Evolutionary conservation across 148 eudicot species (phyloP), one percentile per base, ranked within the genome.

Genomic region (Beta vulgaris): DNA sequence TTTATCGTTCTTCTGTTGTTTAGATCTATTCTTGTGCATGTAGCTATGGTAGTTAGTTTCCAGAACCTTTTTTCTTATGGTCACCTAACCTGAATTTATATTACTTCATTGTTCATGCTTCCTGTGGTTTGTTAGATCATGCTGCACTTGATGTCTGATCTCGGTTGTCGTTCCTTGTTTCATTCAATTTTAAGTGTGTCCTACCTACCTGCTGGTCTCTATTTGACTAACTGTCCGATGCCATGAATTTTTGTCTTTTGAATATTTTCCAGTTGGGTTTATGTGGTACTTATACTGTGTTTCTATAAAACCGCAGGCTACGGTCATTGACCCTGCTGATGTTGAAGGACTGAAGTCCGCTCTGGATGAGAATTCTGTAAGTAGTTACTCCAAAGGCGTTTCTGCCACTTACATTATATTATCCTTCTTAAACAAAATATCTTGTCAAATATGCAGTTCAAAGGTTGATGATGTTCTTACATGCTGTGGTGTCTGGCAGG

Each of bases 261-360:
- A 21, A 29, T 15, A 53, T 15, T 40, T 39, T 7, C 4, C n/a
- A 32, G 39, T 36, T 66, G 23, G 49, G 15, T 2, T 37, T 67
- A 12, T 66, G 67, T 57, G 76, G 29, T 44, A 29, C 25, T 48
- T 21, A 29, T 12, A 26, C 58, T 7, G 14, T 49, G 31, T 35
- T 6, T 61, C 53, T 21, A 26, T 12, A 35, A 19, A 35, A 67
- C 48, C 81, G 82, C 88, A 91, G 98, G 91, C 92, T 44, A 86
- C 96, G 31, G 93, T 93, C 73, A 87, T 93, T 81, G 98, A 91
- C 77, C 96, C 98, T 76, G 92, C 96, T 71, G 96, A 91, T 85
- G 32, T 89, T 65, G 88, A 75, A 78, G 96, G 82, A 54, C 85
- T 93, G 71, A 86, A 89, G 79, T 73, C 84, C 69, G 91, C 96